Evolutionary conservation across 2,329 filamentous ascomycete genomes (phyloP).

Genomic region (Ascochyta fabae): DNA sequence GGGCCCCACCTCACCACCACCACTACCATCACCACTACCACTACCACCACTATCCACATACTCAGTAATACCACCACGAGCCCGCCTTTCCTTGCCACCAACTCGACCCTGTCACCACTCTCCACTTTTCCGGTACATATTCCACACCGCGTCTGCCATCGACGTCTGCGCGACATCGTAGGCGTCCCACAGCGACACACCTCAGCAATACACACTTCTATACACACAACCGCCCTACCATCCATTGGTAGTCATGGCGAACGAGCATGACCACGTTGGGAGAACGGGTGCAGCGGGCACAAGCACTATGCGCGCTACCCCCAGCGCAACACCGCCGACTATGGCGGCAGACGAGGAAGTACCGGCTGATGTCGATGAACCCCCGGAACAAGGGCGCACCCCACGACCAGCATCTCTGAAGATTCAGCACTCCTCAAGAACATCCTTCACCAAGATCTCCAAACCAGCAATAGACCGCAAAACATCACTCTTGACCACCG

Average conservation of each 20-base stretch:
- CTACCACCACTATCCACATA: slow-evolving; percentile 6
- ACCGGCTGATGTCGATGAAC: slow-evolving; percentile 82
- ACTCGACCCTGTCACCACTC: slow-evolving; percentile 14
- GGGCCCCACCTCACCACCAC: slow-evolving; percentile 40
- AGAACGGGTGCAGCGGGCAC: slow-evolving; percentile 23
- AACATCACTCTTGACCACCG: slow-evolving; percentile 86
- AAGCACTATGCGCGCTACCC: slow-evolving; percentile 40
- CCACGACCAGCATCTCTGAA: slow-evolving; percentile 49
- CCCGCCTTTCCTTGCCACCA: slow-evolving; percentile 11
- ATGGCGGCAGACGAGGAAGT: slow-evolving; percentile 65
- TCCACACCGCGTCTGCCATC: slow-evolving; percentile 3
- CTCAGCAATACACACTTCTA: slow-evolving; percentile 2
- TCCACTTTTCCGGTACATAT: slow-evolving; percentile 11
- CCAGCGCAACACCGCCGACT: slow-evolving; percentile 33
- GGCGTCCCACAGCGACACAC: neutral
- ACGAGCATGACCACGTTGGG: slow-evolving; percentile 40
- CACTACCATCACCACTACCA: slow-evolving; percentile 16
- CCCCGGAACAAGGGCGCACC: slow-evolving; percentile 72
- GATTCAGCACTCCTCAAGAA: slow-evolving; percentile 48
- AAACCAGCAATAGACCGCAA: slow-evolving; percentile 62
- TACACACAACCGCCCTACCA: slow-evolving; percentile 4
- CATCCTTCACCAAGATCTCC: slow-evolving; percentile 56
- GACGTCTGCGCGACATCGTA: slow-evolving; percentile 2
- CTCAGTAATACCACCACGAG: slow-evolving; percentile 13
- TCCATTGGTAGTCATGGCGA: slow-evolving; percentile 36